Percentiles rank a stretch among this genome's conserved stretches.
phyloP scores from a whole-genome alignment of 148 eudicot species.

The Linanthus parryae region DNA sequence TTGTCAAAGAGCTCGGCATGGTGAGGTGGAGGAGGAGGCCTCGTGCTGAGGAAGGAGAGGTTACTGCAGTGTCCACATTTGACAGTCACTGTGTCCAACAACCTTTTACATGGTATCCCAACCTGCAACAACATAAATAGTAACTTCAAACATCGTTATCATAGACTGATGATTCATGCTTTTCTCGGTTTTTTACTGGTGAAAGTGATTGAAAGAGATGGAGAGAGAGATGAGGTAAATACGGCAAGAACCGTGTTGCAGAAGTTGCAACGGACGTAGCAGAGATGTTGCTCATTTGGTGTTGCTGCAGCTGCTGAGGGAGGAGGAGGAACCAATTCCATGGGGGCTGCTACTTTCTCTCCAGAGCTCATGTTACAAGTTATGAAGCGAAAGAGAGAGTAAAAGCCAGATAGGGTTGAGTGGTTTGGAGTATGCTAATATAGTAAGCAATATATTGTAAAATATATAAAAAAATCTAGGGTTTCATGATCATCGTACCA shows the following conservation, averaged over 20 bases:
- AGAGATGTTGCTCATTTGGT: conserved; percentile 2
- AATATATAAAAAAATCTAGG: too few species aligned
- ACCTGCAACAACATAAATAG: too few species aligned
- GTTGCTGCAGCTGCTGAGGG: too few species aligned
- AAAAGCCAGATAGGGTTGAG: too few species aligned
- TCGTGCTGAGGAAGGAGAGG: conserved; percentile 73
- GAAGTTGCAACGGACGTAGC: conserved; percentile 12
- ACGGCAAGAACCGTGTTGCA: conserved; percentile 11
- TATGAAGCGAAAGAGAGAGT: conserved; percentile 1
- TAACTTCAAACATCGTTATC: too few species aligned
- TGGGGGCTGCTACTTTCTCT: not conserved
- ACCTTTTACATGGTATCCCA: conserved; percentile 82
- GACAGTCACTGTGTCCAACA: conserved; percentile 92
- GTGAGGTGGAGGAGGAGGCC: conserved; percentile 40
- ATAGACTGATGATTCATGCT: too few species aligned
- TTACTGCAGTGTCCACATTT: conserved; percentile 97
- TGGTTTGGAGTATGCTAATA: too few species aligned
- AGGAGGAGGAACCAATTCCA: conserved; percentile 5
- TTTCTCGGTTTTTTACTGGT: too few species aligned
- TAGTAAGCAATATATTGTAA: too few species aligned
- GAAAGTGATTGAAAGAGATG: too few species aligned
- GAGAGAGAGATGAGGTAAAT: too few species aligned
- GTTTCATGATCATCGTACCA: too few species aligned
- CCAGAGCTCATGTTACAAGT: conserved; percentile 2
- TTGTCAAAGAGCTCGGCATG: conserved; percentile 43